Evolutionary conservation across 2,329 filamentous ascomycete genomes (phyloP), one percentile per base, ranked within the genome.

Genomic region (Elsinoe arachidis): DNA sequence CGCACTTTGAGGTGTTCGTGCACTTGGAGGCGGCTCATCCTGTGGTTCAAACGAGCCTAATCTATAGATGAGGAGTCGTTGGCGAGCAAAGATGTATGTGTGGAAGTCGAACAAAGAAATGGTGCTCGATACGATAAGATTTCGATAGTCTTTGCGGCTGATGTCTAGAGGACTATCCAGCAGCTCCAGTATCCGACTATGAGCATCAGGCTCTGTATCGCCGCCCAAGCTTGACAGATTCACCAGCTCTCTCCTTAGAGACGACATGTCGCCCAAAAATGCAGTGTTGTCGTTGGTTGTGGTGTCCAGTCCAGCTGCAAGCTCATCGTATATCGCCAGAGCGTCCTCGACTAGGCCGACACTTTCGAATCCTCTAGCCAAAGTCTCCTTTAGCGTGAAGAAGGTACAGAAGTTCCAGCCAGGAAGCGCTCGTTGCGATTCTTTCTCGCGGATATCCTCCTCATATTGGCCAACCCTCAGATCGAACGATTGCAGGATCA

Each of bases 351-450:
- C 89, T 9, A 99, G 77, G 0, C 95, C 95, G 2, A 97, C 91
- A 68, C 89, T 97, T 70, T 99, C 95, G 63, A 99, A 96, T 0
- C 92, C 95, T 63, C 89, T 82, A 1, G 93, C 92, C 35, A 99
- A 75, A 0, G 93, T 93, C 70, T 99, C 93, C 67, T 99, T 99
- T 7, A 99, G 78, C 14, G 99, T 91, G 69, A 99, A 99, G 69
- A 99, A 99, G 0, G 93, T 99, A 72, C 93, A 97, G 69, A 99
- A 99, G 68, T 99, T 99, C 93, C 93, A 99, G 0, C 93, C 93
- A 0, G 93, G 93, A 15, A 99, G 74, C 34, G 78, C 85, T 47
- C 92, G 81, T 69, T 97, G 91, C 0, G 86, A 82, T 64, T 97
- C 92, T 67, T 91, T 93, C 70, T 96, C 93, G 61, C 89, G 87